phyloP scores from a whole-genome alignment of 495 filamentous ascomycete genomes.

The Letharia lupina region DNA sequence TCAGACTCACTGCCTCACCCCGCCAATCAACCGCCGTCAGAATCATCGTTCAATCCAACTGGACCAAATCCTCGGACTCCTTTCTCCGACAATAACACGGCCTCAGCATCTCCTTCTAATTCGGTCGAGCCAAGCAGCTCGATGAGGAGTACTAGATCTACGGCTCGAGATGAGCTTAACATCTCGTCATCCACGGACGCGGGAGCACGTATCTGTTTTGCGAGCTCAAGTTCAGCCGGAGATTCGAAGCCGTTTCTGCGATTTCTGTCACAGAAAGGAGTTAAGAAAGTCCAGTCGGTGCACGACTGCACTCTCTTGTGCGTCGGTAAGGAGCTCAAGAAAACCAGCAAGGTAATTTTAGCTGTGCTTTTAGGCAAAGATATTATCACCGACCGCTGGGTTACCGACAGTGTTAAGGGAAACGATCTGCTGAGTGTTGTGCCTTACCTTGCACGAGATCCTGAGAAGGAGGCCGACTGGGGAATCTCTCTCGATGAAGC shows the following conservation, averaged over 20 bases:
- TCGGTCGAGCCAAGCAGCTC: constrained; percentile 1
- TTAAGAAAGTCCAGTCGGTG: constrained; percentile 23
- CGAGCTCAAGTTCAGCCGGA: constrained; percentile 20
- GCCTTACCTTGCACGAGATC: constrained; percentile 26
- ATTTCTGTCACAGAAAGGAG: constrained; percentile 30
- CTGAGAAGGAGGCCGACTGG: constrained; percentile 31
- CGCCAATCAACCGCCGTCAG: background rate
- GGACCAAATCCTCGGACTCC: background rate
- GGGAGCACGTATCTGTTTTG: constrained; percentile 17
- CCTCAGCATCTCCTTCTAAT: background rate
- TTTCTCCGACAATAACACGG: background rate
- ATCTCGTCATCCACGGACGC: background rate
- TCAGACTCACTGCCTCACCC: background rate
- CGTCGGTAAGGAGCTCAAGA: constrained; percentile 31
- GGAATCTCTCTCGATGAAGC: constrained; percentile 26
- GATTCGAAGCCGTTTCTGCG: constrained; percentile 19
- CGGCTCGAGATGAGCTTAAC: background rate
- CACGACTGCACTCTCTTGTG: constrained; percentile 31
- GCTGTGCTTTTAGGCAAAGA: constrained; percentile 30
- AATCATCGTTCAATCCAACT: background rate
- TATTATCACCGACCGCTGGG: constrained; percentile 36
- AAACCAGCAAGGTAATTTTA: constrained; percentile 33
- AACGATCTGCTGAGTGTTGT: constrained; percentile 25
- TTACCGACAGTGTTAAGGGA: constrained; percentile 25
- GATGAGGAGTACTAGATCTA: constrained; percentile 18